Evolutionary conservation across 169 alveolate species (phyloP), one percentile per base, ranked within the genome.

Genomic region (Prorocentrum cordatum): DNA sequence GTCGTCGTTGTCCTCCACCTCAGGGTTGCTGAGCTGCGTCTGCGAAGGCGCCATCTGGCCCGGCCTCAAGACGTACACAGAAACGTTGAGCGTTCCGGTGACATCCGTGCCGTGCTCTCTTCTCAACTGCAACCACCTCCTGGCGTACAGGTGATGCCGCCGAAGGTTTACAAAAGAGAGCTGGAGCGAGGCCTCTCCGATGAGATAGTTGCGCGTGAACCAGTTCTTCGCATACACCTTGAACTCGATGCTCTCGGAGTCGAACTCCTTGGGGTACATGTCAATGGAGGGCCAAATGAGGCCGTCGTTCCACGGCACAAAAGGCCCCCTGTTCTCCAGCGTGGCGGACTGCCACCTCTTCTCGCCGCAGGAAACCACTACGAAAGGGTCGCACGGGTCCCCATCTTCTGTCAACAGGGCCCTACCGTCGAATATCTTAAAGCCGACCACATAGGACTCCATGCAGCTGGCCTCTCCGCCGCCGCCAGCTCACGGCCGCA

Each of bases 221-320:
- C 83, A 72, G 33, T 72, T 47, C 83, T 67, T 72, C 6, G 83
- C 83, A 7, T 29, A 72, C 16, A 72, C 83, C 27, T 72, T 72
- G 83, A 72, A 72, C 39, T 72, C 83, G 27, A 72, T 50, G 50
- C 42, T 45, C 18, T 66, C 27, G 3, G 83, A 72, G 6, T 72
- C 83, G 29, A 72, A 72, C 83, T 72, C 83, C 50, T 72, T 42
- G 9, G 83, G 83, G 22, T 72, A 50, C n/a, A 72, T 45, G 33
- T 47, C 50, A 22, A 72, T 18, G n/a, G 35, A 20, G 9, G 83
- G 83, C 83, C 83, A 72, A 3, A 67, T 72, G 47, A 66, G 29
- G 35, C 47, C 83, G 32, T 26, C 24, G 68, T 6, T 12, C 83
- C 83, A 72, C 24, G 83, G 83, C 38, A 50, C 66, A 6, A 72